Conservation (phyloP, 75 land plant species). For the Cupressus sempervirens region DNA sequence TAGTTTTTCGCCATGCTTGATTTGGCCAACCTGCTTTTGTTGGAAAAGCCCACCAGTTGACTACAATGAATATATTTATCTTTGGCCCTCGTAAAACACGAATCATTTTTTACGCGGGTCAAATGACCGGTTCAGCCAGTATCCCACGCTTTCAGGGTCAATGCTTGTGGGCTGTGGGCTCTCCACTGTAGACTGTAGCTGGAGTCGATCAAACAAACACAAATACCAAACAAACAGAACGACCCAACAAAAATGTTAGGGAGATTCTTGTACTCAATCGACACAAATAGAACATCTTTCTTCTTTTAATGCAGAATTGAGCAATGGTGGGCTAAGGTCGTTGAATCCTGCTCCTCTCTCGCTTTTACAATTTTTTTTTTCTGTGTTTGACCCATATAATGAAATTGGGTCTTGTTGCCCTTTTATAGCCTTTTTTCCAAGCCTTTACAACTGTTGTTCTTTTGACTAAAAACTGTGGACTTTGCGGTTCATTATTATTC, state of each 20-base stretch:
- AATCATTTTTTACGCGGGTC: not conserved
- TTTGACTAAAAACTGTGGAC: slow-evolving; percentile 9
- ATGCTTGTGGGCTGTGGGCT: not conserved
- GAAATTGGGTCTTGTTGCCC: not conserved
- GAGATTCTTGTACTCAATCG: not conserved
- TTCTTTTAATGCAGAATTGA: not conserved
- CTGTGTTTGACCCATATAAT: not conserved
- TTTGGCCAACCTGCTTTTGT: not conserved
- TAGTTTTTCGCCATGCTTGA: not conserved
- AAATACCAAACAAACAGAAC: not conserved
- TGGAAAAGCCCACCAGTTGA: not conserved
- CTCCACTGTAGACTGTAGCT: not conserved
- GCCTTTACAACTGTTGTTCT: not conserved
- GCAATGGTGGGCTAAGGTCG: not conserved
- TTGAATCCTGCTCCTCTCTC: not conserved
- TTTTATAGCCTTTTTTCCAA: no score
- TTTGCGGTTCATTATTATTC: not conserved
- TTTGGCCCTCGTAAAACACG: not conserved
- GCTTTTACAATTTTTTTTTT: not conserved
- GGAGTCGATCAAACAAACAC: not conserved
- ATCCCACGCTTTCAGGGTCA: slow-evolving; percentile 2
- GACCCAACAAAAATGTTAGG: not conserved
- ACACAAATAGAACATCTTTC: not conserved
- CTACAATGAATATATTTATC: not conserved
- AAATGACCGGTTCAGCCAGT: slow-evolving; percentile 9